Conservation (phyloP, 2,329 filamentous ascomycete species). For the Fusarium staphyleae region DNA sequence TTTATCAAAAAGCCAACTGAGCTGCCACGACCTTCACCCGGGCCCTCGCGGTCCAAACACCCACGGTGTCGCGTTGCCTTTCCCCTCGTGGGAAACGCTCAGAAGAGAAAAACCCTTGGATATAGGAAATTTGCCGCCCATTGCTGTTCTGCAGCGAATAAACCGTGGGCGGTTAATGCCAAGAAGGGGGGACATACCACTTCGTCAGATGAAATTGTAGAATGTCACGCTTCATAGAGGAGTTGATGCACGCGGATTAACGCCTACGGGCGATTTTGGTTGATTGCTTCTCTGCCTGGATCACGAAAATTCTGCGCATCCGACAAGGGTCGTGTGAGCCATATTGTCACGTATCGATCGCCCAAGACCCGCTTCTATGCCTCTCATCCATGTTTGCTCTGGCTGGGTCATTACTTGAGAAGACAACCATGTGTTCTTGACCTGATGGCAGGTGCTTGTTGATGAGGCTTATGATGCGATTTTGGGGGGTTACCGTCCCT, state of each 20-base stretch:
- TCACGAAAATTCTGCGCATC: too few relatives aligned
- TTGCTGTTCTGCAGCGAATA: conserved; percentile 46
- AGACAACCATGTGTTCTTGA: neutral
- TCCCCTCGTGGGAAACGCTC: conserved; percentile 58
- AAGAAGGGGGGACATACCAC: conserved; percentile 65
- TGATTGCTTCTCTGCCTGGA: neutral
- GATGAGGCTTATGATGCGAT: neutral
- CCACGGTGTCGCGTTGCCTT: conserved; percentile 70
- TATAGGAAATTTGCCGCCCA: conserved; percentile 68
- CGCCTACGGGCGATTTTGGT: neutral
- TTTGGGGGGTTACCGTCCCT: neutral
- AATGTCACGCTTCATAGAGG: too few relatives aligned
- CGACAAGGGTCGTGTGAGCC: too few relatives aligned
- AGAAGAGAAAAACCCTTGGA: conserved; percentile 66
- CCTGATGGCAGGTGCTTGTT: neutral
- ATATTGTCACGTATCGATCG: too few relatives aligned
- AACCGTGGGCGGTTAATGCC: conserved; percentile 62
- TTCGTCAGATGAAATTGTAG: conserved; percentile 20
- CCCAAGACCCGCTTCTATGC: too few relatives aligned
- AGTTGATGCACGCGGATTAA: too few relatives aligned
- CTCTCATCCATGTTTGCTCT: too few relatives aligned
- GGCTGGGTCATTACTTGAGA: too few relatives aligned
- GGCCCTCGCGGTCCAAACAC: conserved; percentile 31
- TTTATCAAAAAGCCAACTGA: conserved; percentile 71
- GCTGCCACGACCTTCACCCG: conserved; percentile 69